Evolutionary conservation across 768 basidiomycete genomes (phyloP).

Genomic region (Tubosaeta sp.): DNA sequence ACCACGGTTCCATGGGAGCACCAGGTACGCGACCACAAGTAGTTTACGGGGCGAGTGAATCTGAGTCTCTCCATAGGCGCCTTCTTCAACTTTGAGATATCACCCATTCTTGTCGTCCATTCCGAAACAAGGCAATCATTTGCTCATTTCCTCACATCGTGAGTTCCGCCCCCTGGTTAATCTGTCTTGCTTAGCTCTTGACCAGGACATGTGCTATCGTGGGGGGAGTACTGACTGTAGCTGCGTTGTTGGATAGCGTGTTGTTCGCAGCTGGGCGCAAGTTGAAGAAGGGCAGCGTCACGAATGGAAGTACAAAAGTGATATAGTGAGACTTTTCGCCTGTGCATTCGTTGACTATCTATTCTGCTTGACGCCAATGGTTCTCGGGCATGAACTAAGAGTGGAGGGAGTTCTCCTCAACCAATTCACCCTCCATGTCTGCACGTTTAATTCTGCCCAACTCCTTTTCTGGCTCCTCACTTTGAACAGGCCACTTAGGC

Average conservation of each 20-base stretch:
- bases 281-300: slow-evolving; percentile 55
- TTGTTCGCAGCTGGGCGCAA: slow-evolving; percentile 78
- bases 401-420: slow-evolving; percentile 25
- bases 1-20: slow-evolving; percentile 69
- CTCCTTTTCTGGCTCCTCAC: slow-evolving; percentile 5
- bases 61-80: slow-evolving; percentile 44
- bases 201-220: slow-evolving; percentile 93
- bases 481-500: slow-evolving; percentile 22
- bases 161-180: slow-evolving; percentile 31
- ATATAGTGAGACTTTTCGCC: slow-evolving; percentile 19
- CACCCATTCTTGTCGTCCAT: slow-evolving; percentile 92
- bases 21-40: slow-evolving; percentile 43
- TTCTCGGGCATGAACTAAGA: background rate
- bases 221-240: slow-evolving; percentile 94
- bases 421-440: slow-evolving; percentile 14
- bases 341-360: slow-evolving; percentile 16
- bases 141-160: slow-evolving; percentile 98
- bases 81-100: slow-evolving; percentile 95
- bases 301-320: slow-evolving; percentile 30
- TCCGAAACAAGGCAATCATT: slow-evolving; percentile 90
- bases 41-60: background rate
- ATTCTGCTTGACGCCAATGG: background rate
- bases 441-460: slow-evolving; percentile 16
- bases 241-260: slow-evolving; percentile 80
- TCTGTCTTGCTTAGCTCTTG: background rate